phyloP scores from a whole-genome alignment of 805 yeast genomes.

The Candida ipomoeae region DNA sequence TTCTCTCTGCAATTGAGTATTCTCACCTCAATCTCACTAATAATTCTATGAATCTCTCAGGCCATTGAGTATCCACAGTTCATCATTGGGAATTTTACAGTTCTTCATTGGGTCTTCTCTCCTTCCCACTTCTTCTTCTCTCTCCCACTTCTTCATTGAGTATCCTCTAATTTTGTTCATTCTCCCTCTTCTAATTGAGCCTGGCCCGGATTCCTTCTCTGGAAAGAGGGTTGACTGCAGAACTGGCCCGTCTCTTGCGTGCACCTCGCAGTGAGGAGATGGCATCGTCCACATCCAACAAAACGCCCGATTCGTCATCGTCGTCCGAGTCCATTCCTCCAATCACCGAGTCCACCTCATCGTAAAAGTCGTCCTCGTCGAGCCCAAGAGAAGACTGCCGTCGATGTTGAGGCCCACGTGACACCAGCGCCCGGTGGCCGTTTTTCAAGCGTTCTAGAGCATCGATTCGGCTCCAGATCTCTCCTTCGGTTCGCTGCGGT shows the following conservation, averaged over 20 bases:
- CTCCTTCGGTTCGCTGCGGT: conserved; percentile 70
- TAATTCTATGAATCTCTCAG: no score
- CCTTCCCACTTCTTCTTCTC: no score
- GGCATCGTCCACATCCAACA: conserved; percentile 36
- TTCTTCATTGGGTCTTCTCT: no score
- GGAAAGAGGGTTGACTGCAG: conserved; percentile 39
- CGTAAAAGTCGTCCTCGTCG: conserved; percentile 42
- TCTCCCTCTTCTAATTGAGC: background rate
- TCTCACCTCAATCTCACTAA: no score
- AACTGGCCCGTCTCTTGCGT: conserved; percentile 36
- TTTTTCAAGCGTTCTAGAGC: conserved; percentile 20
- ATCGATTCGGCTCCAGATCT: conserved; percentile 61
- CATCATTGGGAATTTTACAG: no score
- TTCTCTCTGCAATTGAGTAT: no score
- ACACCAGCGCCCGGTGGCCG: conserved; percentile 19
- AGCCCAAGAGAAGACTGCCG: conserved; percentile 38
- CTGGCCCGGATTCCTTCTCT: conserved; percentile 15
- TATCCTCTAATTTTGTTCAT: no score
- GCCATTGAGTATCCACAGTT: no score
- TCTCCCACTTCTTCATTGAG: no score
- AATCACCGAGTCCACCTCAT: conserved; percentile 39
- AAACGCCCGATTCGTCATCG: conserved; percentile 29
- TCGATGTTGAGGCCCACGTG: conserved; percentile 26
- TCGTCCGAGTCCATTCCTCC: conserved; percentile 32
- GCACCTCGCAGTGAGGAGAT: conserved; percentile 17